Evolutionary conservation across 768 basidiomycete species (phyloP).

Genomic region (Leucocoprinus leucothites): DNA sequence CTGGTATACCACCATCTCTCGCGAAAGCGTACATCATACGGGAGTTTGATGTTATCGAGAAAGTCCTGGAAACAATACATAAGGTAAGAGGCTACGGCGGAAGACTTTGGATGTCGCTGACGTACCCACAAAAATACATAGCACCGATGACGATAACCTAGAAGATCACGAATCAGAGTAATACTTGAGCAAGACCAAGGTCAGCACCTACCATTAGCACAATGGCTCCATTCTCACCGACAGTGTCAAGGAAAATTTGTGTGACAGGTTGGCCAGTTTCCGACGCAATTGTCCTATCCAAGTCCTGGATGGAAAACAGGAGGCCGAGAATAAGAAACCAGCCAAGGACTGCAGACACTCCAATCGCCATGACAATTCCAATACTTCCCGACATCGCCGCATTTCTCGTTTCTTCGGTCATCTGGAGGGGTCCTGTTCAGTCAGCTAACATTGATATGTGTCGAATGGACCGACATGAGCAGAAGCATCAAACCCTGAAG

Average conservation of each 20-base stretch:
- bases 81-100: too few species aligned
- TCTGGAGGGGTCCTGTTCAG: conserved; percentile 31
- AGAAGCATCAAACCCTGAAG: conserved; percentile 70
- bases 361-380: conserved; percentile 70
- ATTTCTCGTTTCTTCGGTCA: conserved; percentile 78
- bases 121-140: conserved; percentile 73
- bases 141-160: conserved; percentile 65
- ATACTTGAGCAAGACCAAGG: too few species aligned
- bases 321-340: conserved; percentile 74
- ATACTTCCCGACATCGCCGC: conserved; percentile 65
- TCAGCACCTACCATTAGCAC: conserved; percentile 58
- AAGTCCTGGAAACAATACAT: conserved; percentile 47
- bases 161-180: too few species aligned
- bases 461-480: conserved; percentile 48
- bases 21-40: conserved; percentile 85
- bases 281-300: conserved; percentile 49
- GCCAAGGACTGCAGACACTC: conserved; percentile 67
- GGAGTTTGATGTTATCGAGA: conserved; percentile 76
- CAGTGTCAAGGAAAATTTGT: conserved; percentile 76
- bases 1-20: conserved; percentile 72
- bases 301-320: conserved; percentile 76
- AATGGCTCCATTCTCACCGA: conserved; percentile 71
- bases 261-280: conserved; percentile 68
- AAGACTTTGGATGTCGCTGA: not conserved
- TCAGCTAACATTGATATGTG: not conserved